Evolutionary conservation across 306 rosid species (phyloP).

Genomic region (Vicia faba): DNA sequence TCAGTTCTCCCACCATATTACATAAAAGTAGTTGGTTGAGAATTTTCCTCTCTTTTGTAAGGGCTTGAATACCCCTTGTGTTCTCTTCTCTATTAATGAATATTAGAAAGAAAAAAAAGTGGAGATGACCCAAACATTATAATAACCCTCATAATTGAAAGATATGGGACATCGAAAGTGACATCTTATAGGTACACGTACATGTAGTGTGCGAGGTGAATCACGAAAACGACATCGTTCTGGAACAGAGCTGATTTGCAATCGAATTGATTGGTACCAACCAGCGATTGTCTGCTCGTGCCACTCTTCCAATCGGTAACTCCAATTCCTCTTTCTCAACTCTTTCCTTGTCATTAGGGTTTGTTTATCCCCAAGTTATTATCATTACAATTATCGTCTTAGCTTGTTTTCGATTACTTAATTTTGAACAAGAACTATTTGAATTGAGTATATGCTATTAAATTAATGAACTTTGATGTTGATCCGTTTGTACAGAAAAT

Average conservation of each 20-base stretch:
- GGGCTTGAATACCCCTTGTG: no score
- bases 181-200: neutral
- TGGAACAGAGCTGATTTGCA: neutral
- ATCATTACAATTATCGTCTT: slow-evolving; percentile 2
- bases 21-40: no score
- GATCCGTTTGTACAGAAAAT: neutral
- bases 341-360: slow-evolving; percentile 21
- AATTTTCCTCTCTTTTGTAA: no score
- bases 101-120: no score
- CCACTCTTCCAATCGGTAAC: slow-evolving; percentile 31
- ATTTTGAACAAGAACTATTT: neutral
- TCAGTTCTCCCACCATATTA: no score
- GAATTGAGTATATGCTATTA: slow-evolving; percentile 28
- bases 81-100: no score
- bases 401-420: slow-evolving; percentile 6
- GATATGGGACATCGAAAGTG: no score
- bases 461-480: slow-evolving; percentile 21
- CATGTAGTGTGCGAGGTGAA: slow-evolving; percentile 17
- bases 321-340: neutral
- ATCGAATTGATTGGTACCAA: slow-evolving; percentile 17
- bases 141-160: no score
- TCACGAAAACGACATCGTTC: slow-evolving; percentile 31
- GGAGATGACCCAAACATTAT: no score
- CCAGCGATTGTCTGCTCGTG: slow-evolving; percentile 2
- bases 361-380: neutral